Base-by-base conservation (phyloP, 495 filamentous ascomycete species). In the Hypomontagnella submonticulosa region DNA sequence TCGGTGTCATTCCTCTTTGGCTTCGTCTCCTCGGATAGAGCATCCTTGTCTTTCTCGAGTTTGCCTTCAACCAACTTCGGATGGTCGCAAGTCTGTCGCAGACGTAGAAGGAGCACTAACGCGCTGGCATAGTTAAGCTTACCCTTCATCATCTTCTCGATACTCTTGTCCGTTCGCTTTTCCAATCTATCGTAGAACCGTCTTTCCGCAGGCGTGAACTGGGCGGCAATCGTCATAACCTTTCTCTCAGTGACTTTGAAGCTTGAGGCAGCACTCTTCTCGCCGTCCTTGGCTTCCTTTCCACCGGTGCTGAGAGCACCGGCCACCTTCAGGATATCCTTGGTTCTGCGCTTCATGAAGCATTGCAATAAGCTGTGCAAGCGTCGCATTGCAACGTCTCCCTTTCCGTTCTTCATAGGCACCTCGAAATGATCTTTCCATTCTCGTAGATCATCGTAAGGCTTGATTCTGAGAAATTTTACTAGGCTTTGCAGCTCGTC, bases 341-440 rank as follows among this genome's bases (percentile, higher is more conserved):
- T 99, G 15, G 92, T 97, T 32, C 95, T 88, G 9, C 95, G 88
- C 77, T 98, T 93, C 96, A 98, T 98, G 76, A 97, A 93, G 40
- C 90, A 91, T 40, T 89, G 90, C n/a, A 99, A 76, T 43, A 92
- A 86, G 52, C 87, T 80, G 59, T 96, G 92, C 34, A 99, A 79
- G 7, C 95, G 87, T 62, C 88, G 84, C 69, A 99, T 94, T n/a
- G 94, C 94, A 49, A 97, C 83, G 38, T 89, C 89, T 12, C 93
- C 96, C 40, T 89, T 87, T 2, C 92, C 92, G 51, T 90, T 89
- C 73, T 90, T 91, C 83, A 99, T 85, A 8, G 94, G 95, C 13
- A 80, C 75, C 30, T 89, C 92, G 58, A 99, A 98, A 53, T 95
- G 88, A 11, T 91, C 89, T 67, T 92, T 92, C 93, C 93, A 99